These are phyloP conservation scores for Zygoascus ofunaensis DNA, from an alignment of 805 yeast species.

Conservation along the genomic window DNA sequence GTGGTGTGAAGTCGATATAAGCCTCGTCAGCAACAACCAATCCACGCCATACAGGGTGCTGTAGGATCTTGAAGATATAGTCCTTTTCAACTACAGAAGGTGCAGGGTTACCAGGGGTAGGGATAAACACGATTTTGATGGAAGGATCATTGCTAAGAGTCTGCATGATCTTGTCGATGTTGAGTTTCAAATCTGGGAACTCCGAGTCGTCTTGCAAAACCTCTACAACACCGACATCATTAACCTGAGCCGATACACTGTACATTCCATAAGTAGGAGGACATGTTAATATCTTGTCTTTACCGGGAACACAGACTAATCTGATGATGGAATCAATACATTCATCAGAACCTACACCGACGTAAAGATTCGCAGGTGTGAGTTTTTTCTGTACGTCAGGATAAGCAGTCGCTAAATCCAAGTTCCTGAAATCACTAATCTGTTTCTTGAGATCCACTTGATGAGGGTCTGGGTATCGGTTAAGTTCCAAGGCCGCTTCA, in stretches of 20 bases:
- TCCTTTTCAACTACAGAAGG: slow-evolving; percentile 49
- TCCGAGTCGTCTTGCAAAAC: slow-evolving; percentile 57
- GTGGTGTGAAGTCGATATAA: slow-evolving; percentile 72
- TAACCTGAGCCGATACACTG: slow-evolving; percentile 78
- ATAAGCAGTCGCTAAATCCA: slow-evolving; percentile 16
- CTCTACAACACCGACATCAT: slow-evolving; percentile 69
- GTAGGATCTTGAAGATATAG: slow-evolving; percentile 41
- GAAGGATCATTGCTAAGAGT: slow-evolving; percentile 45
- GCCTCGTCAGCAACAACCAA: slow-evolving; percentile 89
- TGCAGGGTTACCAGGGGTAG: slow-evolving; percentile 98
- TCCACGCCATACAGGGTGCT: slow-evolving; percentile 53
- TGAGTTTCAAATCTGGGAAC: slow-evolving; percentile 46
- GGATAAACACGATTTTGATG: slow-evolving; percentile 71
- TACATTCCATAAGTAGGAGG: slow-evolving; percentile 99
- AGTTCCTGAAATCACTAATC: slow-evolving; percentile 63
- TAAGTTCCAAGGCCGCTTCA: slow-evolving; percentile 50
- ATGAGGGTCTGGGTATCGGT: slow-evolving; percentile 97
- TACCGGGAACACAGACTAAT: slow-evolving; percentile 73
- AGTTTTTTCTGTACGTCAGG: slow-evolving; percentile 25
- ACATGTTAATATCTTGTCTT: slow-evolving; percentile 71
- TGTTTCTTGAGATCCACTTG: slow-evolving; percentile 67
- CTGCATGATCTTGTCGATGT: slow-evolving; percentile 45
- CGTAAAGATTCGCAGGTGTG: slow-evolving; percentile 61
- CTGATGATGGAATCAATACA: slow-evolving; percentile 83
- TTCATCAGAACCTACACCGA: slow-evolving; percentile 98